Base-by-base conservation (phyloP, 2,329 filamentous ascomycete genomes). In the Apiospora arundinis region DNA sequence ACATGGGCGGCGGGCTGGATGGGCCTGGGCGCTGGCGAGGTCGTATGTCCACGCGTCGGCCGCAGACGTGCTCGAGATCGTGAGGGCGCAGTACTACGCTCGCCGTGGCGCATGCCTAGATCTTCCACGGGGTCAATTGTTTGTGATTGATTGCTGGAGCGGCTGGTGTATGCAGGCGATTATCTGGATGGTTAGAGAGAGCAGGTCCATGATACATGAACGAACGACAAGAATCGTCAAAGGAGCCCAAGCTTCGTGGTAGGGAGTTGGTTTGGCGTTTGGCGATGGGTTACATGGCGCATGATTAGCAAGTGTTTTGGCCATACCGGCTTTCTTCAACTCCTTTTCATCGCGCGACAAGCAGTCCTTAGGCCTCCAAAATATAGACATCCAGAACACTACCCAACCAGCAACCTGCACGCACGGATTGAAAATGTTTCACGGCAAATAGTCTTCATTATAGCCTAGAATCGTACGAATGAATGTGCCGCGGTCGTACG, bases 341-440 rank as follows among this genome's bases (percentile, higher is more conserved):
- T 7, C 18, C 18, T 21, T 37, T 16, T 56, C 28, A 37, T 21
- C 18, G 18, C 2, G 21, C 37, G 18, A 2, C 56, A 8, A 37
- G 28, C 25, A 60, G 21, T 40, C 56, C 11, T n/a, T 45, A 12
- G 14, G 42, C 16, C 14, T 40, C 56, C 56, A 63, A 18, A 40
- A 6, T 12, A 63, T 63, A 23, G 32, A 40, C 18, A 11, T 23
- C 32, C 5, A 23, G 21, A 23, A 40, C 18, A 63, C 7, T 5
- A n/a, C 56, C 37, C 18, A 14, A 32, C 18, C 32, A 63, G 32
- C 32, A 21, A 14, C 18, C 4, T 14, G 11, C 56, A 12, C 28
- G 56, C 56, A 63, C 32, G 32, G 56, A 63, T 63, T 14, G 18
- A 8, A 12, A 63, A 40, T n/a, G 56, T 63, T 63, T 40, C 56